Evolutionary conservation across 2,329 filamentous ascomycete genomes (phyloP).

Genomic region (Aquanectria penicillioides): DNA sequence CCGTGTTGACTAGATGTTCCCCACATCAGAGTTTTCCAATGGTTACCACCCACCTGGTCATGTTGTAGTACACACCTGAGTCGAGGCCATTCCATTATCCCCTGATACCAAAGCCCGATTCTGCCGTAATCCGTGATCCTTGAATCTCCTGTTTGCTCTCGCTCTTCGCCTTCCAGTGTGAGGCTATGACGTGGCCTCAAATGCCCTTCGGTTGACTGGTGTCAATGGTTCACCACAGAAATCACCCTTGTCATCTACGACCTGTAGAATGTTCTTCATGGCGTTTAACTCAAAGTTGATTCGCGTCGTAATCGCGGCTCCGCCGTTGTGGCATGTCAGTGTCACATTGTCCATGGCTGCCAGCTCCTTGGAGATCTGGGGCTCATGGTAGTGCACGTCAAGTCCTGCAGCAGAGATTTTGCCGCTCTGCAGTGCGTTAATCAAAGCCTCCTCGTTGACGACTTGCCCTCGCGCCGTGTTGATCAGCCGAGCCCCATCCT

Average conservation of each 20-base stretch:
- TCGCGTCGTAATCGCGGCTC: conserved; percentile 49
- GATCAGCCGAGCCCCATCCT: conserved; percentile 57
- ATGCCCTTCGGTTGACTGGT: conserved; percentile 26
- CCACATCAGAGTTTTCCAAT: no score
- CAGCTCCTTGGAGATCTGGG: conserved; percentile 52
- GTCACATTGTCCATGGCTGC: conserved; percentile 52
- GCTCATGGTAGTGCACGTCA: conserved; percentile 66
- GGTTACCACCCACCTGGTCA: no score
- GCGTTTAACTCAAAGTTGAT: conserved; percentile 50
- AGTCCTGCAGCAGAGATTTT: conserved; percentile 58
- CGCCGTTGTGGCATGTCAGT: conserved; percentile 50
- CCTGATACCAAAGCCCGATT: no score
- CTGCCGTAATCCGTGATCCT: background rate
- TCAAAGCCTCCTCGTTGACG: conserved; percentile 61
- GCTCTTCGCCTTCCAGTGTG: no score
- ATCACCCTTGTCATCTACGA: conserved; percentile 36
- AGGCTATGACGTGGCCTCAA: conserved; percentile 5
- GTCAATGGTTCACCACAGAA: conserved; percentile 26
- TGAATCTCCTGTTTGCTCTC: no score
- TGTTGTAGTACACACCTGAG: no score
- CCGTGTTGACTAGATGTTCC: no score
- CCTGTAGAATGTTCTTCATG: conserved; percentile 31
- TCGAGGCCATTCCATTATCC: no score
- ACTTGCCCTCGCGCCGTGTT: conserved; percentile 64
- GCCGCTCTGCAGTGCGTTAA: conserved; percentile 57